These are phyloP conservation scores for Novakomyces olei DNA, from an alignment of 805 yeast genomes.

Conservation along the genomic window DNA sequence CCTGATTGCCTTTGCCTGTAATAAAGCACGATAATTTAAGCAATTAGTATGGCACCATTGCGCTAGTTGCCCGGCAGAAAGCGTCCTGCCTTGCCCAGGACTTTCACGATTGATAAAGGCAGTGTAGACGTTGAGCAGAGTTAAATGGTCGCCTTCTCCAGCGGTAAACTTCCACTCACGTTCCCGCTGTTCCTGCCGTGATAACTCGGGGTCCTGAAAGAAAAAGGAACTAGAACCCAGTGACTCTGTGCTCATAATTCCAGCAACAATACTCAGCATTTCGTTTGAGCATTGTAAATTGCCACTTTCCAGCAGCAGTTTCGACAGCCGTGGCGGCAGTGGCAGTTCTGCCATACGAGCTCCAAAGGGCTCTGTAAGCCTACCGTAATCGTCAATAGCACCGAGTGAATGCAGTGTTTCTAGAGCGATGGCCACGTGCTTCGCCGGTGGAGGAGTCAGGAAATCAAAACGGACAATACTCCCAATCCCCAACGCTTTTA, in stretches of 20 bases:
- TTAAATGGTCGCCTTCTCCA: slow-evolving; percentile 60
- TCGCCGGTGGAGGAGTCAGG: slow-evolving; percentile 53
- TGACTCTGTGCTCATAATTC: slow-evolving; percentile 63
- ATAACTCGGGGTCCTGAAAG: slow-evolving; percentile 30
- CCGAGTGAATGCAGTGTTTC: slow-evolving; percentile 58
- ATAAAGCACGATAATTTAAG: slow-evolving; percentile 37
- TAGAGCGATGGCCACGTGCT: slow-evolving; percentile 41
- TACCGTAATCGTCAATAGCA: slow-evolving; percentile 49
- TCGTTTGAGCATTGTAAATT: slow-evolving; percentile 43
- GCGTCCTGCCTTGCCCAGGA: slow-evolving; percentile 30
- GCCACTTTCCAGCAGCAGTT: slow-evolving; percentile 26
- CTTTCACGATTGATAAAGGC: neutral
- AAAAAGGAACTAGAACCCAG: slow-evolving; percentile 25
- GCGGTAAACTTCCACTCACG: slow-evolving; percentile 41
- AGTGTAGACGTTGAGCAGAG: slow-evolving; percentile 33
- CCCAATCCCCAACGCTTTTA: slow-evolving; percentile 42
- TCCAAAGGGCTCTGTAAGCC: slow-evolving; percentile 36
- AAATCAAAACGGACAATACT: slow-evolving; percentile 46
- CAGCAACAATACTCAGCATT: slow-evolving; percentile 36
- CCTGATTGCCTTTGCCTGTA: slow-evolving; percentile 42
- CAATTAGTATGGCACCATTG: slow-evolving; percentile 49
- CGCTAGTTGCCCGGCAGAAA: too few relatives aligned
- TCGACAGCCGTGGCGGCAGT: slow-evolving; percentile 47
- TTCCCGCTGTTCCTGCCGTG: slow-evolving; percentile 44
- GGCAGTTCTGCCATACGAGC: slow-evolving; percentile 46